phyloP scores from a whole-genome alignment of 495 filamentous ascomycete genomes.

The Neurospora sp. region DNA sequence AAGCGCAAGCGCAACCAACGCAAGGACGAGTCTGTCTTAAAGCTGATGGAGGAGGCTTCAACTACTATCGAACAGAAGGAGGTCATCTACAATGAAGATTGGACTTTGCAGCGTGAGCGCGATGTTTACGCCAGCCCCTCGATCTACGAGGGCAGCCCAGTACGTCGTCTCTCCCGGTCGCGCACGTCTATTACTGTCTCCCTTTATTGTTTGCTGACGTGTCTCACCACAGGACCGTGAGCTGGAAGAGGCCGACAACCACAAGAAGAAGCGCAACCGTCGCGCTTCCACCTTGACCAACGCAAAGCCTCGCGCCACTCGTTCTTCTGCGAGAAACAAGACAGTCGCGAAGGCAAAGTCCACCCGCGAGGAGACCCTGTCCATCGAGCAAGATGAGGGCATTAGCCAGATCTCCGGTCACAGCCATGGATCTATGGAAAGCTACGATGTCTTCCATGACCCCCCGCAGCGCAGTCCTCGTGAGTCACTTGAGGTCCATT shows the following conservation, averaged over 20 bases:
- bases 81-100: slow-evolving; percentile 49
- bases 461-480: slow-evolving; percentile 18
- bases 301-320: slow-evolving; percentile 5
- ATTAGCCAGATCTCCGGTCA: slow-evolving; percentile 2
- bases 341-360: slow-evolving; percentile 1
- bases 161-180: slow-evolving; percentile 16
- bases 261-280: slow-evolving; percentile 18
- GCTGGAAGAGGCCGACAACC: slow-evolving; percentile 9
- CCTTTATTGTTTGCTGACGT: neutral
- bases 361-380: neutral
- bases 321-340: slow-evolving; percentile 10
- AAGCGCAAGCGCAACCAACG: slow-evolving; percentile 78
- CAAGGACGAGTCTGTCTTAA: slow-evolving; percentile 62
- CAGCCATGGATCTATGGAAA: slow-evolving; percentile 9
- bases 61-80: slow-evolving; percentile 59
- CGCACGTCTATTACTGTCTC: neutral
- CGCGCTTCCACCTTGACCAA: slow-evolving; percentile 5
- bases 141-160: slow-evolving; percentile 32
- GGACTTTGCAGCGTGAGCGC: slow-evolving; percentile 43
- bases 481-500: slow-evolving; percentile 5
- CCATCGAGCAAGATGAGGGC: slow-evolving; percentile 4
- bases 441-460: slow-evolving; percentile 27
- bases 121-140: slow-evolving; percentile 43
- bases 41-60: slow-evolving; percentile 61
- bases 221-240: slow-evolving; percentile 12